Percentiles rank a stretch among this genome's conserved stretches.
phyloP scores from a whole-genome alignment of 495 filamentous ascomycete species.

The Penicillium tannophilum region DNA sequence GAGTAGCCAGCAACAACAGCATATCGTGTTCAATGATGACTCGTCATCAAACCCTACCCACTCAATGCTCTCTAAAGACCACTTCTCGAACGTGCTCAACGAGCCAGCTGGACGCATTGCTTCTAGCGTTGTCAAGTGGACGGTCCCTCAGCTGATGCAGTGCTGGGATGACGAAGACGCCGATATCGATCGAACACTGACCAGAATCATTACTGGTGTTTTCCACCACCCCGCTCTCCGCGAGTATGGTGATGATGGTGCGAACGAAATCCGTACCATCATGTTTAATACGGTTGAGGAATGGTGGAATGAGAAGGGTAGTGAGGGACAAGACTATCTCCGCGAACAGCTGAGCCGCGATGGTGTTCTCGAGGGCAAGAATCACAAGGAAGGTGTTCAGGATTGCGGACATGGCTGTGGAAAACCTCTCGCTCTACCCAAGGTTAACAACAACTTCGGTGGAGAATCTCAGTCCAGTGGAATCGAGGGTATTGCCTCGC shows the following conservation, averaged over 20 bases:
- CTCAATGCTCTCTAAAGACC: constrained; percentile 95
- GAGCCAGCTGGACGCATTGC: constrained; percentile 84
- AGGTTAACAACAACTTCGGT: constrained; percentile 33
- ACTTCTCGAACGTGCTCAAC: constrained; percentile 86
- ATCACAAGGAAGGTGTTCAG: constrained; percentile 82
- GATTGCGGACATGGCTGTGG: constrained; percentile 87
- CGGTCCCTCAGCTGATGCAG: constrained; percentile 81
- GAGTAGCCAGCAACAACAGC: constrained; percentile 75
- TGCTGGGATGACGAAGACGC: constrained; percentile 77
- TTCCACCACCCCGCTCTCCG: constrained; percentile 86
- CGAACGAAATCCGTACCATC: constrained; percentile 65
- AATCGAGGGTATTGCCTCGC: constrained; percentile 43
- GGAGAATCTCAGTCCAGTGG: constrained; percentile 29
- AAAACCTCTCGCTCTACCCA: constrained; percentile 64
- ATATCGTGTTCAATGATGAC: constrained; percentile 83
- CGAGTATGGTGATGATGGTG: constrained; percentile 69
- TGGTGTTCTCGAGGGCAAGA: constrained; percentile 72
- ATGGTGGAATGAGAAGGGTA: constrained; percentile 74
- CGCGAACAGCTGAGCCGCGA: constrained; percentile 72
- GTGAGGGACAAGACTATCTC: constrained; percentile 61
- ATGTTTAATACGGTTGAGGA: constrained; percentile 78
- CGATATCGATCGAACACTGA: constrained; percentile 67
- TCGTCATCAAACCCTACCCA: constrained; percentile 78
- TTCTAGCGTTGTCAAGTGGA: constrained; percentile 74
- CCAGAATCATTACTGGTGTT: constrained; percentile 75